Percentiles rank a stretch among this genome's conserved stretches.
These are phyloP conservation scores for Coemansia sp. DNA, from an alignment of 192 early-diverging fungal species.

Conservation along the genomic window DNA sequence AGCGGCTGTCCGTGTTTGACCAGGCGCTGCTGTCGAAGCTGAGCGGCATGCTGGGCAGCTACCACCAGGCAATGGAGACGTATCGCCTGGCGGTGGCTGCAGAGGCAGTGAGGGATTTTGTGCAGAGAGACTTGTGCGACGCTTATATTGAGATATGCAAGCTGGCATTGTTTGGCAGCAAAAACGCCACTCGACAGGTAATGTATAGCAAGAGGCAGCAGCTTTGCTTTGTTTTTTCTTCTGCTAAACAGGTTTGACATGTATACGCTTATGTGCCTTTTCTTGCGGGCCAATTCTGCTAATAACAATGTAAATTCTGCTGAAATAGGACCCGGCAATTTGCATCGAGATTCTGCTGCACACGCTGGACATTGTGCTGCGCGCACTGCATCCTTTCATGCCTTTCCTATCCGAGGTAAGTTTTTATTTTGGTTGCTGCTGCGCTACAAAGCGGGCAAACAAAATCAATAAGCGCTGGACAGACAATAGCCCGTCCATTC, in stretches of 20 bases:
- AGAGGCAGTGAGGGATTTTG: slow-evolving; percentile 79
- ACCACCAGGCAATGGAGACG: slow-evolving; percentile 66
- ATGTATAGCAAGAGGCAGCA: background rate
- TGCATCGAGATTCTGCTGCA: slow-evolving; percentile 39
- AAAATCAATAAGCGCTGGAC: background rate
- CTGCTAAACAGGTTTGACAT: too few relatives aligned
- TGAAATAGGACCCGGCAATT: slow-evolving; percentile 34
- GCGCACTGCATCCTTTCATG: slow-evolving; percentile 95
- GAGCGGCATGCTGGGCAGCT: slow-evolving; percentile 64
- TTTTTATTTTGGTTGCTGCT: background rate
- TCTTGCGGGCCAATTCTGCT: background rate
- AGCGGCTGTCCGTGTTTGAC: slow-evolving; percentile 69
- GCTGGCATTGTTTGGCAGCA: slow-evolving; percentile 66
- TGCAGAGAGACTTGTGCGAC: slow-evolving; percentile 92
- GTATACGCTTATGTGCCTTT: background rate
- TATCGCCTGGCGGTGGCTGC: slow-evolving; percentile 77
- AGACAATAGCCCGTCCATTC: background rate
- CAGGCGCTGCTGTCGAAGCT: slow-evolving; percentile 83
- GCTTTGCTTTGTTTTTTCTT: background rate
- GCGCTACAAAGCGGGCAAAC: background rate
- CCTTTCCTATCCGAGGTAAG: slow-evolving; percentile 92
- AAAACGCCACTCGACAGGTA: slow-evolving; percentile 57
- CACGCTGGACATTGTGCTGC: slow-evolving; percentile 58
- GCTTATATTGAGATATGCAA: slow-evolving; percentile 90
- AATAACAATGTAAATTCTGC: background rate